A percentile compares a stretch with the other conserved stretches of the same genome.
Evolutionary conservation across 192 early-diverging fungal genomes (phyloP).

Genomic region (Coemansia sp.): DNA sequence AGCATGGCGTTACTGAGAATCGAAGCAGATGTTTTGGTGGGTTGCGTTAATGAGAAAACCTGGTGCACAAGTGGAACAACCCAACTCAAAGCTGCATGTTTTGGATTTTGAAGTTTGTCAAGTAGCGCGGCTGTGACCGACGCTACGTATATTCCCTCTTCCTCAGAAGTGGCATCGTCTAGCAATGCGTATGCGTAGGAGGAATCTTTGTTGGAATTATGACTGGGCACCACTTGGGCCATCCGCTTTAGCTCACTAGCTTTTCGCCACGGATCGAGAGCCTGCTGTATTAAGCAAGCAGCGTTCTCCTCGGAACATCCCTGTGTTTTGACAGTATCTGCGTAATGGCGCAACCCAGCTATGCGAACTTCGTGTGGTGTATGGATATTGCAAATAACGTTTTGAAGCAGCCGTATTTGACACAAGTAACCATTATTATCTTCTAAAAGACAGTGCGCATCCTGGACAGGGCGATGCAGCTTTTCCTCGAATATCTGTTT

Average conservation of each 20-base stretch:
- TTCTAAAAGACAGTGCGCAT: no score
- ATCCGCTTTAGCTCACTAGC: background rate
- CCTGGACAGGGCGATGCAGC: no score
- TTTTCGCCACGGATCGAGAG: background rate
- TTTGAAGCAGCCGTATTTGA: constrained; percentile 5
- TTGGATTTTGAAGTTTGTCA: background rate
- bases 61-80: background rate
- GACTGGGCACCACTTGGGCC: background rate
- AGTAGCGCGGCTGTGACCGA: background rate
- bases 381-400: constrained; percentile 16
- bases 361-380: constrained; percentile 13
- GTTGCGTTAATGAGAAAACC: background rate
- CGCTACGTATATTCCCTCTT: background rate
- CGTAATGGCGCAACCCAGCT: constrained; percentile 16
- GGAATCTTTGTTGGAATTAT: background rate
- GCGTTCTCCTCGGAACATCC: background rate
- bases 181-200: no score
- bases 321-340: background rate
- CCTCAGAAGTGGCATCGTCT: background rate
- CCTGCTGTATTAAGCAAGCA: background rate
- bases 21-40: background rate
- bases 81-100: background rate
- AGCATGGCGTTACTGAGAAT: background rate
- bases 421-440: no score
- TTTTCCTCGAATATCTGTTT: background rate